These are phyloP conservation scores for Coemansia sp. DNA, from an alignment of 192 early-diverging fungal genomes.

Conservation along the genomic window DNA sequence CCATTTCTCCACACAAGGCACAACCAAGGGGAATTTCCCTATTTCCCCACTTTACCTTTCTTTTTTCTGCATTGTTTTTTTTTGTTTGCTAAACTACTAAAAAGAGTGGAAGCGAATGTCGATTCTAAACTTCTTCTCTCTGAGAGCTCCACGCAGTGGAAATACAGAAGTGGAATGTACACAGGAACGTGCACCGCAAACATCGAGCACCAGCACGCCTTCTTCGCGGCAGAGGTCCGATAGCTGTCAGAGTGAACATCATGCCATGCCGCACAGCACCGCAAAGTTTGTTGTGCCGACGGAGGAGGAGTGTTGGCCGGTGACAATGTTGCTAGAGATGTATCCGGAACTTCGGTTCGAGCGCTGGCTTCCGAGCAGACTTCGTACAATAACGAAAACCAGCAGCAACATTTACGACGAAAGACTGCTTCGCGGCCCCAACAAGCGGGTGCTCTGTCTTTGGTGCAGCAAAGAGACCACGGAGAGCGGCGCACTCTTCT, in stretches of 20 bases:
- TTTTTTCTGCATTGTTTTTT: neutral
- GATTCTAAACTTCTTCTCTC: neutral
- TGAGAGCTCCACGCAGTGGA: neutral
- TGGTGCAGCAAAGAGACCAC: slow-evolving; percentile 44
- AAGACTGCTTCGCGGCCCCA: slow-evolving; percentile 33
- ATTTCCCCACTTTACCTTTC: neutral
- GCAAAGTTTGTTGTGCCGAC: slow-evolving; percentile 30
- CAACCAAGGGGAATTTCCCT: neutral
- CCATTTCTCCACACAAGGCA: too few species aligned
- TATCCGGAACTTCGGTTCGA: slow-evolving; percentile 46
- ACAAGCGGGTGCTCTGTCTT: slow-evolving; percentile 35
- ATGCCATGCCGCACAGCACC: slow-evolving; percentile 16
- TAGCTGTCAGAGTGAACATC: neutral
- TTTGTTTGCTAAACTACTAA: neutral
- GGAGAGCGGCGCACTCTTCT: slow-evolving; percentile 19
- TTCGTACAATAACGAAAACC: slow-evolving; percentile 19
- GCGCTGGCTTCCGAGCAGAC: slow-evolving; percentile 38
- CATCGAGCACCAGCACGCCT: slow-evolving; percentile 6
- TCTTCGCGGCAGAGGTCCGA: neutral
- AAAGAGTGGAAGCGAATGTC: neutral
- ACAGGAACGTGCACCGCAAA: neutral
- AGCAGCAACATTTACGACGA: slow-evolving; percentile 27
- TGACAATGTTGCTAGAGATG: slow-evolving; percentile 28
- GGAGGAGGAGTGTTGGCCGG: slow-evolving; percentile 43
- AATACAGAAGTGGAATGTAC: neutral